Evolutionary conservation across 441 rosid genomes (phyloP), one percentile per base, ranked within the genome.

Genomic region (Corymbia citriodora): DNA sequence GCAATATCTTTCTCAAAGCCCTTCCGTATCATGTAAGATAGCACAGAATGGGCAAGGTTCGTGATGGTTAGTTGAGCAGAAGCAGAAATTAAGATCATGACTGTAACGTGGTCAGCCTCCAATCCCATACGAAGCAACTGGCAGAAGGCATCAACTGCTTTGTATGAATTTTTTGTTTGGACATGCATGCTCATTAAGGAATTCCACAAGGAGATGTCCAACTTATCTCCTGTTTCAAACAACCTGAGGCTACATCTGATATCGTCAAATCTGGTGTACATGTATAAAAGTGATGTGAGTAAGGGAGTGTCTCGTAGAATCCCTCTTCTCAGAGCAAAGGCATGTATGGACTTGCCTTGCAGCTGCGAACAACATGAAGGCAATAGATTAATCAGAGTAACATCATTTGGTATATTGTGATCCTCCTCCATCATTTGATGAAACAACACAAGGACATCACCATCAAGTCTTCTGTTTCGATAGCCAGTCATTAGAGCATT

Each of bases 301-400:
- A 94, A 87, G 65, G 88, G 89, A 88, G 92, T 90, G 92, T 93
- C 95, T 83, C 57, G 92, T 61, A 87, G 68, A 74, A 93, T 81
- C 59, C 93, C 93, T 49, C 89, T 88, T 92, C 93, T 90, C 33
- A 93, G 79, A 61, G 93, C 93, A 90, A 89, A 95, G 55, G 94
- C 95, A 82, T 95, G 95, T 57, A 94, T 29, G 40, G 94, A 91
- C 92, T 91, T 94, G 74, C 95, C 93, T 86, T 94, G 95, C 90
- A 90, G 70, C 70, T 85, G 91, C 19, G 86, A 88, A 87, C 57
- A 63, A 89, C 95, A 95, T 63, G 74, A 27, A 52, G 96, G 94
- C 92, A 94, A 90, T 87, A 94, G 55, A 91, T 92, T 94, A 49
- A 93, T 91, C 93, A 94, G 83, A 29, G 93, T 92, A 88, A 94